Evolutionary conservation across 2,329 filamentous ascomycete genomes (phyloP), one percentile per base, ranked within the genome.

Genomic region (Xylariaceae sp.): DNA sequence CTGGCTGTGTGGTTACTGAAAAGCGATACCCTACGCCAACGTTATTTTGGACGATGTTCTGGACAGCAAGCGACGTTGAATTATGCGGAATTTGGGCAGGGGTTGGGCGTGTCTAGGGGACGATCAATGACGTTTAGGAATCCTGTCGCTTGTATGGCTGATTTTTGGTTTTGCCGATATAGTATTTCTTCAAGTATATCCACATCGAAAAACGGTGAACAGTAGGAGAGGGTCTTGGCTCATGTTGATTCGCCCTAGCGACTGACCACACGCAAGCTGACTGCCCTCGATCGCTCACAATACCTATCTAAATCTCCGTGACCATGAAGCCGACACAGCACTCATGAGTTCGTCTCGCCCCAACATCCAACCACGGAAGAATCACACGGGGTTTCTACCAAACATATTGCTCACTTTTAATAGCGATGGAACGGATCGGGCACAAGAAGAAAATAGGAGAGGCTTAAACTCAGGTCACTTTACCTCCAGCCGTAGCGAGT

Each of bases 131-230:
- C 60, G 56, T 64, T 65, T 53, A 57, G 64, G 61, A 62, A 61
- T 63, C 63, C 64, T 61, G 60, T 58, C 56, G 61, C 53, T 61
- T 67, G 60, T 65, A 64, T 65, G 64, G 56, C 63, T 65, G 55
- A 55, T 63, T 56, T 65, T 61, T 58, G 52, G 10, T 62, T 59
- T 37, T 48, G 49, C 19, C 53, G 61, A 56, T 63, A 57, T 57
- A 59, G 58, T 61, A 57, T 65, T 62, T 63, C 56, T 55, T 61
- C 46, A 51, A 49, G 32, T 50, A 50, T 56, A 47, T 48, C 49
- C 49, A 48, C 46, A 29, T 53, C 45, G 29, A 47, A 49, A 48
- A 36, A 37, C n/a, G 36, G 34, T 55, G 45, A 49, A 49, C 44
- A 21, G 22, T 43, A 45, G 7, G 39, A 46, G 39, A 3, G 18